Conservation (phyloP, 2,329 filamentous ascomycete genomes). For the Thielaviopsis euricoi region DNA sequence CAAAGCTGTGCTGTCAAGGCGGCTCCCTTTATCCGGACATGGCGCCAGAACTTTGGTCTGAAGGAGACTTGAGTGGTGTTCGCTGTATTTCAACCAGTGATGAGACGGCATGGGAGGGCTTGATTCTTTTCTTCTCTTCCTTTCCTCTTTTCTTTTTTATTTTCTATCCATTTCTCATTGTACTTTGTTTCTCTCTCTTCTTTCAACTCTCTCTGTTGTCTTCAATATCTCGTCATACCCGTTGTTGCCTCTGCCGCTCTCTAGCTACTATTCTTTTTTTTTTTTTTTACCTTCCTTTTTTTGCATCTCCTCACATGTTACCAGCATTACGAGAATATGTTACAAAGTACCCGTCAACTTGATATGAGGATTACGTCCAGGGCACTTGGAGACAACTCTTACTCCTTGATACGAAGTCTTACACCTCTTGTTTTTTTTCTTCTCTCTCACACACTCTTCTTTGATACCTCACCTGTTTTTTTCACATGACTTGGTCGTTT, state of each 20-base stretch:
- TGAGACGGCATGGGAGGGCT: not conserved
- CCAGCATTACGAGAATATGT: not conserved
- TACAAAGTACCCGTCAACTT: not conserved
- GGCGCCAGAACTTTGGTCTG: slow-evolving; percentile 26
- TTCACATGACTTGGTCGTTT: not conserved
- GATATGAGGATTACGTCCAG: not conserved
- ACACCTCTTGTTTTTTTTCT: not conserved
- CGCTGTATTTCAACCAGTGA: not conserved
- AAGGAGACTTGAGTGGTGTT: slow-evolving; percentile 22
- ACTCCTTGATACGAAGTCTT: not conserved
- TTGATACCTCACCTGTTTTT: not conserved
- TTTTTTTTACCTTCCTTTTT: too few species aligned
- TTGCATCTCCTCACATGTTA: not conserved
- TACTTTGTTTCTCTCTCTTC: not conserved
- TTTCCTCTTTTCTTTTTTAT: not conserved
- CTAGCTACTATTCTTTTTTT: too few species aligned
- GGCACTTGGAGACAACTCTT: not conserved
- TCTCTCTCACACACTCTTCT: not conserved
- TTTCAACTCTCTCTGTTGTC: not conserved
- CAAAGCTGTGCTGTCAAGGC: slow-evolving; percentile 60
- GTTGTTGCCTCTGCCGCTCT: not conserved
- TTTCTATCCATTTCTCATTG: not conserved
- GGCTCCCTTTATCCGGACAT: slow-evolving; percentile 30
- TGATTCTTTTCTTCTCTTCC: not conserved
- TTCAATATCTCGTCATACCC: not conserved